Base-by-base conservation (phyloP, 306 rosid species). In the Luffa aegyptiaca region DNA sequence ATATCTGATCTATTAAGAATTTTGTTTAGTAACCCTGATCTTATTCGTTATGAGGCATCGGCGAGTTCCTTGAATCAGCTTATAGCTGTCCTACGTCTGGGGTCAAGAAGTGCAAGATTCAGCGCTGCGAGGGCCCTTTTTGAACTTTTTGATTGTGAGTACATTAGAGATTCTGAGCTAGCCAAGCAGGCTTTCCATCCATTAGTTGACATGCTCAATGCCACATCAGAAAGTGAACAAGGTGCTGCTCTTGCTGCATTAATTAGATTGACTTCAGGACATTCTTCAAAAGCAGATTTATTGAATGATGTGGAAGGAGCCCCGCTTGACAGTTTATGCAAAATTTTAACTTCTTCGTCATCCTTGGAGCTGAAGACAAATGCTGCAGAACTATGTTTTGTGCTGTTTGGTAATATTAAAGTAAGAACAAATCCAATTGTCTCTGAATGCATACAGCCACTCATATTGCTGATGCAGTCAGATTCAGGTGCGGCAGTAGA, bases 81-180 rank as follows among this genome's bases (percentile, higher is more conserved):
- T 68, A 88, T 92, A 75, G 97, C 98, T 57, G 98, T 95, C 80
- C 84, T 95, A 88, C 97, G 96, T 78, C 89, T 95, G 78, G 98
- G 98, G 81, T 95, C 98, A 76, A 95, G 96, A 91, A 89, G 87
- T 85, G 92, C 97, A 84, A 92, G 98, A 87, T 92, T 85, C 79
- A 90, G 92, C 86, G 97, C 97, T 77, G 93, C 97, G 52, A 90
- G 96, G 84, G 97, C 97, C 59, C 92, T 95, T 49, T 71, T 85
- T 70, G 97, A 90, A 85, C 97, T 95, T 82, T 95, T 91, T 77
- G 88, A 86, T 58, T 87, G 96, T 11, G 88, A 86, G 80, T 80
- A 79, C 84, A 87, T 95, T 79, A 92, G 93, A 87, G 90, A 88
- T 61, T 90, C 95, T 13, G 97, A 92, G 79, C 82, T 89, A 82